Base-by-base conservation (phyloP, 2,329 filamentous ascomycete genomes). In the Microdochium trichocladiopsis region DNA sequence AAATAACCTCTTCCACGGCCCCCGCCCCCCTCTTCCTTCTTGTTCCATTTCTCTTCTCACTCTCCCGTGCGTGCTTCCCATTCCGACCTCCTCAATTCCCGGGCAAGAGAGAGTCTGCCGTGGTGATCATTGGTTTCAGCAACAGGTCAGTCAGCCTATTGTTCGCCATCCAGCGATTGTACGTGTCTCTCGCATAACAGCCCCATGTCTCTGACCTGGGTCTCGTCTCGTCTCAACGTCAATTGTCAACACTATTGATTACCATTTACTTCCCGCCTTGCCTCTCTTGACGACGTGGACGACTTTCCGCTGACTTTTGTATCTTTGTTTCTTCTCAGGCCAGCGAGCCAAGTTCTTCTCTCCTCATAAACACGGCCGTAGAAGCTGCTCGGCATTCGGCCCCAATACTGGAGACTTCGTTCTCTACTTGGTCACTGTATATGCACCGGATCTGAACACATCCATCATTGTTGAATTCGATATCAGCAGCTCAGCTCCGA, bases 31-130 rank as follows among this genome's bases (percentile, higher is more conserved):
- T 52, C 52, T 50, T 49, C 36, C 55, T 60, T 58, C 60, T 61
- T 62, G 63, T 59, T 61, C 63, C 63, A 64, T 60, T 63, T 60
- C 58, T 60, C 63, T 18, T 61, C 61, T 60, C 63, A 62, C 59
- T 65, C 61, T 64, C 65, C 64, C 65, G 63, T 61, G 62, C 58
- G 61, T 59, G 61, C 56, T 53, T 60, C 60, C 56, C 60, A 55
- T 56, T 58, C 64, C 62, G 66, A 66, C 67, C 66, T 67, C 64
- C 59, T 60, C 61, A 63, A 65, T 69, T 65, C 58, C 58, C 58
- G 56, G 55, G 52, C 41, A 45, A 45, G 41, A 45, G 41, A 45
- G 41, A 22, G 12, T 45, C 28, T 8, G 28, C 28, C 28, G 28
- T 31, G 28, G 8, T 31, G 8, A 31, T 31, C 41, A 18, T 12